Evolutionary conservation across 2,329 filamentous ascomycete genomes (phyloP).

Genomic region (Capronia americana): DNA sequence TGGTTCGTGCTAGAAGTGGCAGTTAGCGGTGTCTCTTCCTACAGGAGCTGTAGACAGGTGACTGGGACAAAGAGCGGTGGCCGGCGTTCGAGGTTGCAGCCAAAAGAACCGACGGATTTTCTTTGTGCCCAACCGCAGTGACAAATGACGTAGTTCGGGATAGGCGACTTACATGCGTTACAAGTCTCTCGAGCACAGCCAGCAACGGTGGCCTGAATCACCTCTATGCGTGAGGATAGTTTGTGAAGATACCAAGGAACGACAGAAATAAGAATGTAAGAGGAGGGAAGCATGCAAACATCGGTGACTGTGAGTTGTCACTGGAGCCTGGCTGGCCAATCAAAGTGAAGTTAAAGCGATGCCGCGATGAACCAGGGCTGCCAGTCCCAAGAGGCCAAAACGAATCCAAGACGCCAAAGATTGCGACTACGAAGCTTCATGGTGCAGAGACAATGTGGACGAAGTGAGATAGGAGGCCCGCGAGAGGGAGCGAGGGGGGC

Average conservation of each 20-base stretch:
- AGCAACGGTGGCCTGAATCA: background rate
- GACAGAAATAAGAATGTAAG: constrained; percentile 5
- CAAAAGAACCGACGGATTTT: constrained; percentile 7
- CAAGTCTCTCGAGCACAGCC: background rate
- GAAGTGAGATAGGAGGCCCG: background rate
- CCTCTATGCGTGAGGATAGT: background rate
- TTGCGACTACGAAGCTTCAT: background rate
- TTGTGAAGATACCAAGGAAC: constrained; percentile 9
- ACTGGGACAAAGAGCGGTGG: constrained; percentile 19
- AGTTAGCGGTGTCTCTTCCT: background rate
- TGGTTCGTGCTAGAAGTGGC: background rate
- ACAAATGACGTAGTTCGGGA: constrained; percentile 2
- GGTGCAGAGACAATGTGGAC: background rate
- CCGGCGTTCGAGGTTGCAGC: constrained; percentile 9
- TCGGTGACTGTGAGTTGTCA: constrained; percentile 21
- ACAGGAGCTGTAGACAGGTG: constrained; percentile 4
- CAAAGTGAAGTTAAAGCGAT: constrained; percentile 3
- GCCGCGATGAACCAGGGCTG: constrained; percentile 5
- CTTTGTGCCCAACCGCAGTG: constrained; percentile 18
- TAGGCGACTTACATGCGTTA: background rate
- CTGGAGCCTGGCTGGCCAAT: constrained; percentile 17
- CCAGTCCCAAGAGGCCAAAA: constrained; percentile 5
- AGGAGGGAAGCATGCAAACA: constrained; percentile 12
- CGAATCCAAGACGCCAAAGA: background rate
- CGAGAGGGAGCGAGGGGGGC: background rate